Evolutionary conservation across 805 yeast genomes (phyloP), one percentile per base, ranked within the genome.

Genomic region (Kodamaea restingae): DNA sequence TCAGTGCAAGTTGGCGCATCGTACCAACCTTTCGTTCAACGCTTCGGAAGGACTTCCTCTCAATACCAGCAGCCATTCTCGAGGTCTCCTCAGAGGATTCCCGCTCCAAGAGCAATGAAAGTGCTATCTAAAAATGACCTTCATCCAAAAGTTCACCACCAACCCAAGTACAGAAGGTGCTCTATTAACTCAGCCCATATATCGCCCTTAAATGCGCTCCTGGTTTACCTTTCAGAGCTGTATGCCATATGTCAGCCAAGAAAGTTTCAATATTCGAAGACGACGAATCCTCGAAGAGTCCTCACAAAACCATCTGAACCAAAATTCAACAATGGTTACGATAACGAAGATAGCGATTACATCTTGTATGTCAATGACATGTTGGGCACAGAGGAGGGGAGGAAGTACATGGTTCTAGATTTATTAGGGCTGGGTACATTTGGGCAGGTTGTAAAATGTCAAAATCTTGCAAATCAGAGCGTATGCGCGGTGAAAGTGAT

Each of bases 401-500:
- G 90, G 39, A 84, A 86, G 55, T 91, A 90, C 57, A 71, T 93
- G 53, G 96, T 93, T 4, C 66, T 93, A 42, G 98, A 91, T 60
- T 72, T 93, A 11, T 63, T 93, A 30, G 99, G 99, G 1, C 91
- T 90, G 45, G 99, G 99, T 2, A 90, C 98, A 1, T 93, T 93
- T 70, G 98, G 98, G 7, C 98, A 93, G 64, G 99, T 93, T 34
- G 95, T 90, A 30, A 93, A 91, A 63, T 91, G 97, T 63, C 95
- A 87, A 58, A 76, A 80, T 50, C 66, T 84, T 54, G 58, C 74
- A 28, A 85, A 88, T 33, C 93, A 88, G 55, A 91, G 87, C 45
- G 77, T 91, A 15, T 86, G 90, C 18, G 98, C 98, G 1, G 95
- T 93, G 26, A 93, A 93, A 62, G 95, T 93, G 32, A 86, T 93